Base-by-base conservation (phyloP, 768 basidiomycete genomes). In the Termitomyces sp. region DNA sequence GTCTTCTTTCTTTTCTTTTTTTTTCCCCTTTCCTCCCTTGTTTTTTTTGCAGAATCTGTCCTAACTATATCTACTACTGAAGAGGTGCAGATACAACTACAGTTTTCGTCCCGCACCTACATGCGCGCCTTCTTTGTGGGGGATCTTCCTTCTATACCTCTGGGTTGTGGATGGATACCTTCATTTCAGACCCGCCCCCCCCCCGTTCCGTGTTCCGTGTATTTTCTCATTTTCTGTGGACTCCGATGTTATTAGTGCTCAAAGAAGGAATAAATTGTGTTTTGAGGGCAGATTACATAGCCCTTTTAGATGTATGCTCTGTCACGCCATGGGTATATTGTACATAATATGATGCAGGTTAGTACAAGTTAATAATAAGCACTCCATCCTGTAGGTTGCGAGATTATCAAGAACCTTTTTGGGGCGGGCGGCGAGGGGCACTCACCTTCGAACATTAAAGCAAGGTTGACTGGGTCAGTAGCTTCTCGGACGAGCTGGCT, bases 401-500 rank as follows among this genome's bases (percentile, higher is more conserved):
- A 36, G 0, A 25, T 25, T 1, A 14, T 54, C 17, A n/a, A 38
- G 20, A 43, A 4, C 15, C 17, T 20, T 10, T 29, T 5, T 9
- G 4, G 9, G 2, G 25, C 10, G 4, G 17, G 3, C 15, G 17
- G 7, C n/a, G 0, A 29, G 7, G 14, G 10, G 25, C 6, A 14
- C 84, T 62, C 68, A 90, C 93, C 93, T 43, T 69, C 66, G 69
- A 82, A 98, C 65, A 98, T 93, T n/a, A 79, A 82, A 3, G 86
- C 87, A 20, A 98, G 75, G 71, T 93, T 93, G 51, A 76, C 77
- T 2, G 77, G 71, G 68, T 96, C 92, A 29, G 87, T 92, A 42
- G 96, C 96, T 69, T 92, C 87, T 20, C 91, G 87, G 61, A 98
- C 88, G 45, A 98, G 83, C 71, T 93, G 89, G 76, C 96, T 97